phyloP scores from a whole-genome alignment of 1,139 yeast species.

The Hyphopichia wangnamkhiaoensis region DNA sequence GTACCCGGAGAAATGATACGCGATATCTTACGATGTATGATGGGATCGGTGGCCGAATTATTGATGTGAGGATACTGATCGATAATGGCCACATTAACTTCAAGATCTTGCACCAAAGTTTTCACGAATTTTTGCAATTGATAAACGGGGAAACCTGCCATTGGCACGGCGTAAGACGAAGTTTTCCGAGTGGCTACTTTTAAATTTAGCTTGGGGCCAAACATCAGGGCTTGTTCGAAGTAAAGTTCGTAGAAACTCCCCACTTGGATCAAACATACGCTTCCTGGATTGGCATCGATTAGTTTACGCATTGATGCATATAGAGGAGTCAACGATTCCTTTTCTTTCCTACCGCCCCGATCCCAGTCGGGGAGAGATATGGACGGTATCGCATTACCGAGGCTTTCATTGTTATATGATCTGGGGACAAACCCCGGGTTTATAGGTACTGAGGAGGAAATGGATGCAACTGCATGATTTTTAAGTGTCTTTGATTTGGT shows the following conservation, averaged over 20 bases:
- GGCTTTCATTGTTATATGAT: too few relatives aligned
- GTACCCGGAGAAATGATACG: conserved; percentile 93
- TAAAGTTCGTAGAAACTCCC: conserved; percentile 86
- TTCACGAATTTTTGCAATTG: conserved; percentile 75
- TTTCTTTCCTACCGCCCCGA: conserved; percentile 39
- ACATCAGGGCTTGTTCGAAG: conserved; percentile 79
- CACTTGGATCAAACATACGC: conserved; percentile 86
- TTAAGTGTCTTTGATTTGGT: too few relatives aligned
- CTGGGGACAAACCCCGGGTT: too few relatives aligned
- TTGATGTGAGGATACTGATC: conserved; percentile 56
- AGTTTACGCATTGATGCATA: conserved; percentile 35
- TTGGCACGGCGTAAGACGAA: conserved; percentile 56
- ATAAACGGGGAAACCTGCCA: conserved; percentile 87
- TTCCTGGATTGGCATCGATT: conserved; percentile 50
- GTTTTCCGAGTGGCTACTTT: conserved; percentile 44
- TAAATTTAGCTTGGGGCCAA: conserved; percentile 71
- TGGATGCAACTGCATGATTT: too few relatives aligned
- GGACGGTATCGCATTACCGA: not conserved
- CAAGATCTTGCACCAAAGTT: conserved; percentile 67
- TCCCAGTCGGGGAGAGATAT: conserved; percentile 30
- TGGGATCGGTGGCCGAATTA: conserved; percentile 23
- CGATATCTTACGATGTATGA: conserved; percentile 67
- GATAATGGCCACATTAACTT: conserved; percentile 73
- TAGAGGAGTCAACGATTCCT: conserved; percentile 36
- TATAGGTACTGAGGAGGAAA: too few relatives aligned